Evolutionary conservation across 2,329 filamentous ascomycete genomes (phyloP), one percentile per base, ranked within the genome.

Genomic region (Xylaria sp.): DNA sequence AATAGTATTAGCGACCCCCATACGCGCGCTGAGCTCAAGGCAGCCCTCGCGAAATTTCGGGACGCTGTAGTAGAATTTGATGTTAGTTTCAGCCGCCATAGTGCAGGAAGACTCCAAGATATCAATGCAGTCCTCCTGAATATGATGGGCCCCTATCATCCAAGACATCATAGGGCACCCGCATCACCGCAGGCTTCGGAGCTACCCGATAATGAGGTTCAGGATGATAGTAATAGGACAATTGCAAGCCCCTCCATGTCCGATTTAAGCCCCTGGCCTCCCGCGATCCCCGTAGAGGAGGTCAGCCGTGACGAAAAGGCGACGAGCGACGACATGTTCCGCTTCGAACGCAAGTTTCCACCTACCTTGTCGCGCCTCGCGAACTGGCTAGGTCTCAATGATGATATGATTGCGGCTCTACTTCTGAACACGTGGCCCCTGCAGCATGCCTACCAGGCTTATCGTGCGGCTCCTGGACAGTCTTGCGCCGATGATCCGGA

Each of bases 371-470:
- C 1, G 2, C n/a, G 15, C 1, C 48, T 70, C 0, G 46, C 41
- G 0, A 12, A 9, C 0, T 70, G 61, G 65, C 60, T 70, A 0
- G 65, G 58, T 4, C 46, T 68, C 18, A 23, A 46, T 6, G 13
- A 12, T 18, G 34, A 10, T 8, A 7, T 57, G 2, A 4, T 13
- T 1, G 41, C 18, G 0, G 65, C 61, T 0, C 6, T 65, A 0
- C 25, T 70, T 1, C 58, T 70, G 1, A 52, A 57, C 30, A 5
- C 12, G 4, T 2, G 3, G n/a, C 52, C 58, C 0, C 52, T 70
- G 25, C 46, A 60, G 34, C 6, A 28, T 28, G 25, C 65, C 2
- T 70, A 63, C 48, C 4, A n/a, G 0, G 28, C 39, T 0, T 63
- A 60, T 18, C 61, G 65, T 13, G n/a, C 52, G 0, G 2, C 2